phyloP scores from a whole-genome alignment of 495 filamentous ascomycete species.

The Bombardia bombarda region DNA sequence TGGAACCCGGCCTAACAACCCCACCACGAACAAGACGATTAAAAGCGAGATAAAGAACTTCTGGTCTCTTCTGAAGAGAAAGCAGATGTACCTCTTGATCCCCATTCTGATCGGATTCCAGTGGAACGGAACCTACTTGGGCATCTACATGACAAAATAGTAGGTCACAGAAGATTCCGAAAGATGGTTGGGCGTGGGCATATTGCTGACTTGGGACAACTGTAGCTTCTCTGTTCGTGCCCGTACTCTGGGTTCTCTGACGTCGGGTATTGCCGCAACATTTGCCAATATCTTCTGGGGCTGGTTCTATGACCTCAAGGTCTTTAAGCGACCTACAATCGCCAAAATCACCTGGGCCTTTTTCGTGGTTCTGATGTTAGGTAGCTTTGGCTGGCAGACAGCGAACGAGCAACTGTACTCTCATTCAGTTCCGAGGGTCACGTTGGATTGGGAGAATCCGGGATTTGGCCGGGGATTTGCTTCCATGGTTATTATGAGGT shows the following conservation, averaged over 20 bases:
- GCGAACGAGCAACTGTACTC: constrained; percentile 32
- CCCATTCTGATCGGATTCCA: constrained; percentile 48
- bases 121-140: constrained; percentile 47
- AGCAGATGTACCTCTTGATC: constrained; percentile 44
- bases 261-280: constrained; percentile 40
- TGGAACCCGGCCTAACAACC: constrained; percentile 33
- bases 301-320: constrained; percentile 35
- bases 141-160: constrained; percentile 55
- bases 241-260: constrained; percentile 41
- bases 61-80: constrained; percentile 36
- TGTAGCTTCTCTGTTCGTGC: constrained; percentile 50
- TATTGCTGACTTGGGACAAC: not conserved
- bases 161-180: not conserved
- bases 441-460: constrained; percentile 31
- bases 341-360: constrained; percentile 28
- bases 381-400: constrained; percentile 30
- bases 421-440: constrained; percentile 14
- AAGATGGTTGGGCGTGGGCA: not conserved
- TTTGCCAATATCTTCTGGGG: constrained; percentile 42
- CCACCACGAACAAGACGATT: constrained; percentile 34
- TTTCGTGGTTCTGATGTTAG: constrained; percentile 26
- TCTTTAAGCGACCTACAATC: constrained; percentile 23
- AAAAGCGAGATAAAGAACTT: constrained; percentile 38
- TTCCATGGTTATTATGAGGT: constrained; percentile 26
- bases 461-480: constrained; percentile 35